Evolutionary conservation across 768 basidiomycete species (phyloP).

Genomic region (Rhodotorula sphaerocarpa): DNA sequence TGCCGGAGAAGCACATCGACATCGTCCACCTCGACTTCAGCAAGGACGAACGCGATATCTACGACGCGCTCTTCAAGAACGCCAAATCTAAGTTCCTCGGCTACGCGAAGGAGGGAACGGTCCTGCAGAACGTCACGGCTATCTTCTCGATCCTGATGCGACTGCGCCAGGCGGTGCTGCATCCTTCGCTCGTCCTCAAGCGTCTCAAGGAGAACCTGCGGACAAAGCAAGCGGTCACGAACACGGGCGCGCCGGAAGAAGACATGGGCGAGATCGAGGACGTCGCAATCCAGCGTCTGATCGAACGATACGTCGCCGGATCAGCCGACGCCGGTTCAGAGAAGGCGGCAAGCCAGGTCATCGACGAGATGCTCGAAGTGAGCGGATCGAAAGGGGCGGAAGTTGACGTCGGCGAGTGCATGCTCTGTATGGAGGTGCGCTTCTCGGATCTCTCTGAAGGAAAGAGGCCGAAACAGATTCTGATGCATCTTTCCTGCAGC

Average conservation of each 20-base stretch:
- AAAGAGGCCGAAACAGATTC: no score
- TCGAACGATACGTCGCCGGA: slow-evolving; percentile 26
- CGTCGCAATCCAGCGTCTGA: slow-evolving; percentile 22
- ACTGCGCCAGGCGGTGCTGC: slow-evolving; percentile 82
- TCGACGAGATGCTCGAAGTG: slow-evolving; percentile 47
- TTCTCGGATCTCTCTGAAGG: no score
- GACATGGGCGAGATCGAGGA: slow-evolving; percentile 36
- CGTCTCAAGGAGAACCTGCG: slow-evolving; percentile 65
- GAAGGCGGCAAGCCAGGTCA: slow-evolving; percentile 52
- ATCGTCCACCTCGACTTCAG: slow-evolving; percentile 74
- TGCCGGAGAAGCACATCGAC: slow-evolving; percentile 74
- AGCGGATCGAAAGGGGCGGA: slow-evolving; percentile 4
- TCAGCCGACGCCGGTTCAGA: slow-evolving; percentile 1
- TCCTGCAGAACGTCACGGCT: slow-evolving; percentile 43
- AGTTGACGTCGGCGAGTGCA: slow-evolving; percentile 61
- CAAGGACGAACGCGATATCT: slow-evolving; percentile 70
- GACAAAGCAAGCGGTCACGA: slow-evolving; percentile 45
- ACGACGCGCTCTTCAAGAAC: slow-evolving; percentile 66
- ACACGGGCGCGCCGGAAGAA: not conserved
- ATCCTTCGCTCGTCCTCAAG: slow-evolving; percentile 70
- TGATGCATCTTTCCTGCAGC: slow-evolving; percentile 32
- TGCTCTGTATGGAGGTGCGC: slow-evolving; percentile 63
- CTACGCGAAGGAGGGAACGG: slow-evolving; percentile 61
- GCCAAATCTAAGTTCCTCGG: slow-evolving; percentile 74
- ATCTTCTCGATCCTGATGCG: slow-evolving; percentile 86